Evolutionary conservation across 192 early-diverging fungal species (phyloP), one percentile per base, ranked within the genome.

Genomic region (Kickxella alabastrina): DNA sequence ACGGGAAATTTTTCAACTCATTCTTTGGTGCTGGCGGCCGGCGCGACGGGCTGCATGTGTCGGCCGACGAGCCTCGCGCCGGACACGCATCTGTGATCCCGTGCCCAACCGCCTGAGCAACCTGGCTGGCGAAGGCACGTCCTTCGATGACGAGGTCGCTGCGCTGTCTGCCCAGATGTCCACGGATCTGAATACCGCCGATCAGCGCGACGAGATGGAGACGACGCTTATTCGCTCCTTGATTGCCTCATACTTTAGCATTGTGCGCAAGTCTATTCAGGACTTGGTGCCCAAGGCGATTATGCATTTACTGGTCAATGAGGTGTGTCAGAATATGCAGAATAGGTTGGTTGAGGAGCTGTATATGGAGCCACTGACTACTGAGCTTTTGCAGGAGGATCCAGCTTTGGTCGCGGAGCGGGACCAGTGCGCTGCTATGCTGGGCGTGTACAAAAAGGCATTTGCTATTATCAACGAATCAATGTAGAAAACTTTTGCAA

Each of bases 241-340:
- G 25, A 90, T 90, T 39, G 68, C 83, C 6, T 87, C 83, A 21
- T 90, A 90, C 64, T 90, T 90, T 56, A 71, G 78, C 48, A 85
- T 90, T 56, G 86, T 87, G 25, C 84, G 86, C 57, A 88, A 90
- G 68, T 83, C 86, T 12, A 81, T 88, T 49, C 85, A 87, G 62
- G 88, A 90, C 35, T 54, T 85, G 49, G 86, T 90, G 7, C 88
- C 88, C 44, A 90, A 90, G 73, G 82, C 88, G 3, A 78, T 90
- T 46, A 90, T 90, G 88, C 86, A 90, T 48, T 59, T 88, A 36
- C 61, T 90, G 43, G 88, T 90, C 59, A 88, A 88, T 56, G 68
- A 83, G 53, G 84, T 83, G 24, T 80, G 85, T 45, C 82, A 90
- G 55, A 52, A 78, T 10, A 80, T 88, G 39, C 88, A 90, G 57